phyloP scores from a whole-genome alignment of 2,329 filamentous ascomycete species.

The Colletotrichum sp. region DNA sequence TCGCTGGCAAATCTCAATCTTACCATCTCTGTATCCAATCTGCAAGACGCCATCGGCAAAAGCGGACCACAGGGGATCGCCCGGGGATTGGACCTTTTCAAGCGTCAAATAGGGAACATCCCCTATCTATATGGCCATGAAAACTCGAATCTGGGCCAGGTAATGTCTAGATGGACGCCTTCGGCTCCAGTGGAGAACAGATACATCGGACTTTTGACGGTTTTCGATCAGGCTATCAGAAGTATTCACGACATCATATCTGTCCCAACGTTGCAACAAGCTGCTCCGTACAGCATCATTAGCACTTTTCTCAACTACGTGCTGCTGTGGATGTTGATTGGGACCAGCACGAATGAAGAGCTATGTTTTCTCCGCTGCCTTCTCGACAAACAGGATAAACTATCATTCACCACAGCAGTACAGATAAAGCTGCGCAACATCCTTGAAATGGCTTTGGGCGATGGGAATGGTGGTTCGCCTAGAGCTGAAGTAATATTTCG shows the following conservation, averaged over 20 bases:
- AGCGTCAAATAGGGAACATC: background rate
- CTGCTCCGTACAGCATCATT: background rate
- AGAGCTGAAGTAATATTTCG: background rate
- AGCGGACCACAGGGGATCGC: background rate
- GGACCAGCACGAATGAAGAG: background rate
- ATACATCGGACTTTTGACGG: background rate
- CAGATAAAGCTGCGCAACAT: background rate
- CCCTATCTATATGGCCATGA: background rate
- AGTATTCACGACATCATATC: background rate
- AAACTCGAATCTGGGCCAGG: no score
- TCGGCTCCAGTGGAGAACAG: background rate
- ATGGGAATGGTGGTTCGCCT: no score
- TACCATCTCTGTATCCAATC: background rate
- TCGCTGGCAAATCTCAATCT: background rate
- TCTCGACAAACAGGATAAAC: background rate
- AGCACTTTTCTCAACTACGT: background rate
- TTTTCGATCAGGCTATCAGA: background rate
- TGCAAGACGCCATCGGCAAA: conserved; percentile 2
- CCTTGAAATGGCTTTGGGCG: background rate
- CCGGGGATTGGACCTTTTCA: background rate
- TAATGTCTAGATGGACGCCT: background rate
- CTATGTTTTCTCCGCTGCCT: background rate
- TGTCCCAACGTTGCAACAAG: background rate
- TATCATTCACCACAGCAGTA: background rate
- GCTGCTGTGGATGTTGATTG: background rate